Evolutionary conservation across 2,329 filamentous ascomycete genomes (phyloP).

Genomic region (Orbilia quercus): DNA sequence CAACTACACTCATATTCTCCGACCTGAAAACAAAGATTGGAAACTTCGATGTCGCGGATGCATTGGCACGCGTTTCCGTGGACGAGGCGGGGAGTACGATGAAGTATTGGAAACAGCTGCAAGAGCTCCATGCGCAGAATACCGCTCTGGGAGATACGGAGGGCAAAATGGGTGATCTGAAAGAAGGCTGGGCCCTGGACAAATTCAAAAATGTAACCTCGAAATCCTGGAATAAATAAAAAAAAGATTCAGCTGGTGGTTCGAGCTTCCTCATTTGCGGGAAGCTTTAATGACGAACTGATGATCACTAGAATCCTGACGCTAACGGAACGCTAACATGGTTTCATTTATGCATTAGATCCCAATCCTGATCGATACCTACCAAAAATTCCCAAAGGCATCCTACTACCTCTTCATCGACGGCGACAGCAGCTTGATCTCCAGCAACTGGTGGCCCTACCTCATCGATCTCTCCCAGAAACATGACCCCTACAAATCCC

Average conservation of each 20-base stretch:
- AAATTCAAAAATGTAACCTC: constrained; percentile 54
- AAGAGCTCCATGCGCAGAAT: constrained; percentile 44
- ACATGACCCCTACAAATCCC: constrained; percentile 35
- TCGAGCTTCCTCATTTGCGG: too few relatives aligned
- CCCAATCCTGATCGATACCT: constrained; percentile 52
- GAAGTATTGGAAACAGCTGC: constrained; percentile 43
- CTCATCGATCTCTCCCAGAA: constrained; percentile 45
- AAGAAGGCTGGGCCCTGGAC: constrained; percentile 51
- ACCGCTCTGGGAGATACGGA: constrained; percentile 35
- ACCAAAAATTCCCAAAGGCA: constrained; percentile 45
- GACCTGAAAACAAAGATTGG: constrained; percentile 52
- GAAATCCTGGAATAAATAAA: neutral
- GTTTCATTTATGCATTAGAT: constrained; percentile 16
- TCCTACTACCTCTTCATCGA: constrained; percentile 56
- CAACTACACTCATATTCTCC: constrained; percentile 43
- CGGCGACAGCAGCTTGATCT: constrained; percentile 50
- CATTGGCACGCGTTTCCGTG: constrained; percentile 44
- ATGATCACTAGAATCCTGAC: neutral
- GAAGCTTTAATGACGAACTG: neutral
- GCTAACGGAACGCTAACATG: constrained; percentile 11
- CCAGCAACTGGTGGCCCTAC: constrained; percentile 55
- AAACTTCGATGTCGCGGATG: constrained; percentile 38
- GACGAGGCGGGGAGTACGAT: constrained; percentile 34
- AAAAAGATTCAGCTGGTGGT: neutral
- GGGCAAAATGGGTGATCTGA: constrained; percentile 53